A percentile compares a stretch with the other conserved stretches of the same genome.
Evolutionary conservation across 805 yeast genomes (phyloP).

Genomic region (Schwanniomyces polymorphus): DNA sequence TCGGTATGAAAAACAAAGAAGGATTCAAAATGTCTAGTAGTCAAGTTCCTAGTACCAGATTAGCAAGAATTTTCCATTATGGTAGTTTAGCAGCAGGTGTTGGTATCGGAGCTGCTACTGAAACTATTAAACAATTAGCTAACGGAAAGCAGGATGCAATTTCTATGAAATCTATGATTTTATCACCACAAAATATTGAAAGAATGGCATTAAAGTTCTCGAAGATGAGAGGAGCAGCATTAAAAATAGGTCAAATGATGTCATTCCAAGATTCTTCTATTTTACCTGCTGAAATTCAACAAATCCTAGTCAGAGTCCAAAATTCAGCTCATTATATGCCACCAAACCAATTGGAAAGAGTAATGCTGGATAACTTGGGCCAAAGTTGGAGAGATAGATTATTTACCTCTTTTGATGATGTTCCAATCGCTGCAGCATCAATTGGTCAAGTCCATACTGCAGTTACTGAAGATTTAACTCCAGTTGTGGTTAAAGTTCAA

Average conservation of each 20-base stretch:
- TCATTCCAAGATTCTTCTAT: constrained; percentile 90
- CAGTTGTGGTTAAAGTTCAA: constrained; percentile 93
- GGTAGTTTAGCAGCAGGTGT: constrained; percentile 91
- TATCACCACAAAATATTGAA: constrained; percentile 83
- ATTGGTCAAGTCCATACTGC: constrained; percentile 97
- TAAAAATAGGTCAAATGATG: constrained; percentile 94
- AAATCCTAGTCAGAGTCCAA: constrained; percentile 80
- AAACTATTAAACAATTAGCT: constrained; percentile 69
- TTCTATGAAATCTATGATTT: constrained; percentile 55
- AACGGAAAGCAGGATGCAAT: constrained; percentile 47
- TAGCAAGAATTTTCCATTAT: constrained; percentile 90
- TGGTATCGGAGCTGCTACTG: constrained; percentile 79
- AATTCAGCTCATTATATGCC: constrained; percentile 98
- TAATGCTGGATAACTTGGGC: constrained; percentile 74
- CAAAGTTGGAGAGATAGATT: constrained; percentile 67
- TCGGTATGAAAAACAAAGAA: constrained; percentile 20
- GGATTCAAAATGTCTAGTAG: constrained; percentile 56
- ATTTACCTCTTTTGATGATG: constrained; percentile 75
- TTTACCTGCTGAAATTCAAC: constrained; percentile 81
- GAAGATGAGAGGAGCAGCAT: constrained; percentile 98
- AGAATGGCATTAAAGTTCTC: constrained; percentile 84
- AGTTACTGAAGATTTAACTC: constrained; percentile 59
- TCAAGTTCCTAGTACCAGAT: constrained; percentile 81
- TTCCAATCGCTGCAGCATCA: constrained; percentile 93
- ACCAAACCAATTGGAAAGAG: constrained; percentile 77